Conservation (phyloP, 495 filamentous ascomycete genomes). For the Penicillium alfredii region DNA sequence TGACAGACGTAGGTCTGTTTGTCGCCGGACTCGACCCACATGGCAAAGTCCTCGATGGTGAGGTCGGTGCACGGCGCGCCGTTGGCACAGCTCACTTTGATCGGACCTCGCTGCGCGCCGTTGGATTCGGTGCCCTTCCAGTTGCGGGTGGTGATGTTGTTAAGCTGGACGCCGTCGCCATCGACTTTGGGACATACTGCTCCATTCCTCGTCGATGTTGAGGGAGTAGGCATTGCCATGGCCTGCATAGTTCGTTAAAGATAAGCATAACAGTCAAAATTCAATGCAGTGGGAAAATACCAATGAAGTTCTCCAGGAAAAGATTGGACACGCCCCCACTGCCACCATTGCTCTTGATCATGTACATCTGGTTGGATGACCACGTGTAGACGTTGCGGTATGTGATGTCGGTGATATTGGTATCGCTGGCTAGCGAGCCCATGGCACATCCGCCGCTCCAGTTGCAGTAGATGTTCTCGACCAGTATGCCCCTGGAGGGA, state of each 20-base stretch:
- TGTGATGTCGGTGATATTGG: conserved; percentile 40
- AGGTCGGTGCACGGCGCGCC: conserved; percentile 48
- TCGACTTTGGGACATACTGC: conserved; percentile 26
- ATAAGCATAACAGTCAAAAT: not conserved
- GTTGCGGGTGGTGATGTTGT: conserved; percentile 47
- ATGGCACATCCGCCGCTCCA: conserved; percentile 51
- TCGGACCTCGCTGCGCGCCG: conserved; percentile 44
- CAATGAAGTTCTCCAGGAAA: conserved; percentile 52
- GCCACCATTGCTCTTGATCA: conserved; percentile 58
- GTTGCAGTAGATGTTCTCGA: conserved; percentile 55
- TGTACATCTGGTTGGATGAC: conserved; percentile 54
- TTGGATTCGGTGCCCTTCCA: conserved; percentile 52
- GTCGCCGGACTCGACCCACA: conserved; percentile 52
- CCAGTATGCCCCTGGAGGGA: conserved; percentile 44
- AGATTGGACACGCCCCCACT: conserved; percentile 49
- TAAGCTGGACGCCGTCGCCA: conserved; percentile 46
- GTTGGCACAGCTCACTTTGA: conserved; percentile 43
- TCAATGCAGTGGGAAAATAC: conserved; percentile 25
- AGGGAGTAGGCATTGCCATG: conserved; percentile 47
- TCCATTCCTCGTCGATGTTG: conserved; percentile 53
- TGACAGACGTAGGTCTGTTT: conserved; percentile 42
- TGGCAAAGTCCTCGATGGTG: conserved; percentile 47
- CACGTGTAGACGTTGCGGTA: conserved; percentile 49
- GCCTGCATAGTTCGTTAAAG: conserved; percentile 25
- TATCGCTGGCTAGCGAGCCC: conserved; percentile 38